Evolutionary conservation across 768 basidiomycete genomes (phyloP), one percentile per base, ranked within the genome.

Genomic region (Boletus subparvulus): DNA sequence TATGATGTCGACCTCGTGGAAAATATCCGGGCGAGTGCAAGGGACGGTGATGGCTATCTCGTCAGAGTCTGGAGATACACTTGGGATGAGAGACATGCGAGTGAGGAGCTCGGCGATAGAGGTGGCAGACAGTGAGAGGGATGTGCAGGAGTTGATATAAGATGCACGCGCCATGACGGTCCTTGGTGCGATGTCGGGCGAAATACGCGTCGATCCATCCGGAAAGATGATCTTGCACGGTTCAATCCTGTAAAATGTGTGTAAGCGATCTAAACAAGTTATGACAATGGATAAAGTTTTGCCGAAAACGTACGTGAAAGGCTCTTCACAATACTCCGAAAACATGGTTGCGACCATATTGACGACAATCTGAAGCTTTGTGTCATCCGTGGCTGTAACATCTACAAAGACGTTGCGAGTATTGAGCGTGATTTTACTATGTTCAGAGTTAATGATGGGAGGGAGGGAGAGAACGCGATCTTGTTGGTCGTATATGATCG

Each of bases 331-430:
- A 69, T 99, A 97, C 73, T 98, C 95, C 3, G 96, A 88, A 75
- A 99, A 99, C 95, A 98, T 96, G n/a, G 92, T 88, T 3, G 89
- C 79, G 13, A 99, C 84, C 59, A 98, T 95, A 71, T 95, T 97
- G 47, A 94, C 84, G 50, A 98, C 97, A 47, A 98, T 95, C 61
- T 88, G 86, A 57, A 99, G 84, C 75, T 99, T 99, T 30, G 96
- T 98, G 69, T 91, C 83, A 68, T 99, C 97, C 17, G 94, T 97
- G 3, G 95, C 95, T 10, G 97, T 98, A 32, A 95, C 85, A 73
- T 99, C 97, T 63, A 99, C 90, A 77, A 98, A 98, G 70, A 99
- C 78, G 72, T 98, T 98, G 50, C 80, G 83, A 12, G 97, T 98
- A 68, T 94, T 87, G 59, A 97, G 77, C 0, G 92, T 91, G 68